Conservation (phyloP, 768 basidiomycete species). For the Tricholoma sp. region DNA sequence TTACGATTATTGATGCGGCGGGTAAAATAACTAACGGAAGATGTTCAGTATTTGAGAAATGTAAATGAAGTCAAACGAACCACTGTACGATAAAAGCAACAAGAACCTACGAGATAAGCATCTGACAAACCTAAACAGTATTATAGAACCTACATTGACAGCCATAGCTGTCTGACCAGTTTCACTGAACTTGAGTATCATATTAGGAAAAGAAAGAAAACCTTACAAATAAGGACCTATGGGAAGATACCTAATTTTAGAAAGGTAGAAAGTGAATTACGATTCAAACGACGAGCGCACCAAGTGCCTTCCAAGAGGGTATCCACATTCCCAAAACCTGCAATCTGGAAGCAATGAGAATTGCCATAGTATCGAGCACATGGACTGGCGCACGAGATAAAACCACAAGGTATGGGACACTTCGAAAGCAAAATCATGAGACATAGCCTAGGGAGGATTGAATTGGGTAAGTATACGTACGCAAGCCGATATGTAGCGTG, state of each 20-base stretch:
- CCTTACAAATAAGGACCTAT: slow-evolving; percentile 33
- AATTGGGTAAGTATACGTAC: slow-evolving; percentile 22
- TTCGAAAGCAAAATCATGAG: slow-evolving; percentile 10
- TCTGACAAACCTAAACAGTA: not conserved
- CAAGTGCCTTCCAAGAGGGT: slow-evolving; percentile 31
- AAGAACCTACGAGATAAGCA: slow-evolving; percentile 22
- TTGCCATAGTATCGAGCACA: not conserved
- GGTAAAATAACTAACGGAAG: slow-evolving; percentile 31
- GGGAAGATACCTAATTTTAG: not conserved
- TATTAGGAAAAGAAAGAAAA: not conserved
- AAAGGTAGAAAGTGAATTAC: not conserved
- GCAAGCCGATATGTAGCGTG: slow-evolving; percentile 35
- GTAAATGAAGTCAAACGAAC: slow-evolving; percentile 19
- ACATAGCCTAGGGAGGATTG: not conserved
- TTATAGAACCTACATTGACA: slow-evolving; percentile 26
- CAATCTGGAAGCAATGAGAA: slow-evolving; percentile 22
- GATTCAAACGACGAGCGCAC: slow-evolving; percentile 19
- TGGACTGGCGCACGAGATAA: slow-evolving; percentile 31
- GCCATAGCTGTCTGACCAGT: slow-evolving; percentile 29
- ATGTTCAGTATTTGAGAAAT: not conserved
- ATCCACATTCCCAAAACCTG: slow-evolving; percentile 27
- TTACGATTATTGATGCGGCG: slow-evolving; percentile 33
- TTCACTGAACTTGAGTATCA: not conserved
- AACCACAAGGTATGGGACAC: slow-evolving; percentile 38
- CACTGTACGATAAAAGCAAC: slow-evolving; percentile 39